These are phyloP conservation scores for Pythium rishiriense DNA, from an alignment of 352 stramenopile genomes.

Conservation along the genomic window DNA sequence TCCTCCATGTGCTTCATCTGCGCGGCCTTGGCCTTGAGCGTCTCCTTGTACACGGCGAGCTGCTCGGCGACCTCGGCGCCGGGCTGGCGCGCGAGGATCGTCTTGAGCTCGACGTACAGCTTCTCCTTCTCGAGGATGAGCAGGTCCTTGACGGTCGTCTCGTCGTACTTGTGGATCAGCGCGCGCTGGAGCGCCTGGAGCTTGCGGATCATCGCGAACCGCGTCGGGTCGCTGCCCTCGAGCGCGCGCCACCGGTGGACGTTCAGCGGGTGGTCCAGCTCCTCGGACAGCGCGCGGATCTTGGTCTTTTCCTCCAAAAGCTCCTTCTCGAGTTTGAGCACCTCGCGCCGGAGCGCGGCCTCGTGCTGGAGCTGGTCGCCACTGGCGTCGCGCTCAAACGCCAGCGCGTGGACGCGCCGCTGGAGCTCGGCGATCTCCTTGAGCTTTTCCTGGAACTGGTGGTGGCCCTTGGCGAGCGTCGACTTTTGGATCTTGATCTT, in stretches of 20 bases:
- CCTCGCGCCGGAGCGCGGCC: constrained; percentile 87
- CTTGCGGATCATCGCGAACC: constrained; percentile 87
- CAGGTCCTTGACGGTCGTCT: constrained; percentile 64
- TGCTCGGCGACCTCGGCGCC: constrained; percentile 88
- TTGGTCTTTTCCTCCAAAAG: constrained; percentile 84
- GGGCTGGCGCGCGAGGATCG: constrained; percentile 83
- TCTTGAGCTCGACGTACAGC: constrained; percentile 91
- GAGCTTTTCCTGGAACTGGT: constrained; percentile 70
- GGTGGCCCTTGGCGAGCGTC: constrained; percentile 77
- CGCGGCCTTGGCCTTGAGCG: constrained; percentile 82
- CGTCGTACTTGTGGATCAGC: constrained; percentile 83
- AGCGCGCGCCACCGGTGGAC: constrained; percentile 92
- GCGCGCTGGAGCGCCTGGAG: constrained; percentile 86
- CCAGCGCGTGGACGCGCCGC: constrained; percentile 55
- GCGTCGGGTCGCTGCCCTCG: constrained; percentile 86
- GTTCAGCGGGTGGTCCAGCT: constrained; percentile 91
- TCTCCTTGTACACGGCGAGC: constrained; percentile 85
- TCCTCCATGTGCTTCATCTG: constrained; percentile 87
- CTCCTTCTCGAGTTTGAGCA: constrained; percentile 80
- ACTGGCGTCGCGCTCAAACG: constrained; percentile 61
- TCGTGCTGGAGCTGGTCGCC: constrained; percentile 65
- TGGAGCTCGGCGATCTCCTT: constrained; percentile 58
- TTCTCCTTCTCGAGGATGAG: constrained; percentile 90
- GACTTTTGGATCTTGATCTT: constrained; percentile 92
- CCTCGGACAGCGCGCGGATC: constrained; percentile 85